Base-by-base conservation (phyloP, 2,329 filamentous ascomycete genomes). In the Penicillium glabrum region DNA sequence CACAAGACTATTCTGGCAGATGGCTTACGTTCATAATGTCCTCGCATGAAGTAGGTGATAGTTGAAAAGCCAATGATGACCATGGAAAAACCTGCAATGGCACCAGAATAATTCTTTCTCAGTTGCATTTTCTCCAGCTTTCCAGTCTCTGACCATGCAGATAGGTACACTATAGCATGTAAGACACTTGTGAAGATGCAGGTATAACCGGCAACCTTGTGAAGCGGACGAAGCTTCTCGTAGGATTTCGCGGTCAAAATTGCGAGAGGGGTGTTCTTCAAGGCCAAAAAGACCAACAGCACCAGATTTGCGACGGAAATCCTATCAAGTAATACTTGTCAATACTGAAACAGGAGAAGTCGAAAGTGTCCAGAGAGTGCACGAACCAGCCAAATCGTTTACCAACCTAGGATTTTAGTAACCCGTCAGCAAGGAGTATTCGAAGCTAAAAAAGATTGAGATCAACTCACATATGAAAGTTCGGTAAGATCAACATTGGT, bases 51-150 rank as follows among this genome's bases (percentile, higher is more conserved):
- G 45, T 53, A 60, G 7, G 37, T 31, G 7, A 61, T 46, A 3
- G 59, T 63, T n/a, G 59, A 58, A 24, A 61, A 10, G 5, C 75
- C 79, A 8, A 81, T 67, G 51, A 75, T 76, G 43, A 83, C 71
- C 39, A 86, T 69, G 29, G 76, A 76, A 8, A 82, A 59, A 23
- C 82, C 69, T 68, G 80, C 85, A 55, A 80, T 80, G 2, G 67
- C 51, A 47, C 86, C 68, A 59, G 86, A 83, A 23, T 80, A 66
- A 44, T 81, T 73, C 67, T 84, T 57, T 52, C 26, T 51, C 19
- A 57, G 50, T 33, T 16, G 37, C 47, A 61, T 58, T 0, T 56
- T 51, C 5, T 65, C 71, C 56, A 76, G 56, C 9, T 56, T 73
- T 3, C 71, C 67, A 1, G 75, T 69, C 59, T 84, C 82, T 26